Conservation (phyloP, 1,284 basidiomycete species). For the Neonothopanus nambi region DNA sequence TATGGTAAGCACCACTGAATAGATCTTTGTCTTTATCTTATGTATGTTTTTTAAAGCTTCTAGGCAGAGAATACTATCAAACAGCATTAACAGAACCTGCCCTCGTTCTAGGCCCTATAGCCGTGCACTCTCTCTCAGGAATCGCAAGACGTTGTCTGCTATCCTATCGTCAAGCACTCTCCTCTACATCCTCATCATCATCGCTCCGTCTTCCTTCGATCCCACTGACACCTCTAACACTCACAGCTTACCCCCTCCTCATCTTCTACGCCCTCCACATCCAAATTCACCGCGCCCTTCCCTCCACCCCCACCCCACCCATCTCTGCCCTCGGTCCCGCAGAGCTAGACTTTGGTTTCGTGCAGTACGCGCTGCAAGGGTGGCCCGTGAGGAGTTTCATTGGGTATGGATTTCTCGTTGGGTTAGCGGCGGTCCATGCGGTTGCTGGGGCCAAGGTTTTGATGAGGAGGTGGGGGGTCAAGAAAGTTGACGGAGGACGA, state of each 20-base stretch:
- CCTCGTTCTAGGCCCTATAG: slow-evolving; percentile 61
- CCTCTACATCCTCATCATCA: slow-evolving; percentile 31
- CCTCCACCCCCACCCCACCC: slow-evolving; percentile 42
- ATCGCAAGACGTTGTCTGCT: slow-evolving; percentile 50
- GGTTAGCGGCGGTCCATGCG: slow-evolving; percentile 52
- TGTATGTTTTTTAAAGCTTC: no score
- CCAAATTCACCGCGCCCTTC: slow-evolving; percentile 57
- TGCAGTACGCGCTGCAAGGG: slow-evolving; percentile 59
- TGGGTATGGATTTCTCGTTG: slow-evolving; percentile 59
- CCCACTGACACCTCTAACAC: slow-evolving; percentile 45
- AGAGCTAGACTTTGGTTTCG: slow-evolving; percentile 75
- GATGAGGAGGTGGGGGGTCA: not conserved
- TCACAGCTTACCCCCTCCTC: slow-evolving; percentile 56
- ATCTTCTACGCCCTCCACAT: slow-evolving; percentile 65
- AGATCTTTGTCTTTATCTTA: not conserved
- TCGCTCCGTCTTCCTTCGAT: not conserved
- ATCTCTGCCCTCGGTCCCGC: slow-evolving; percentile 63
- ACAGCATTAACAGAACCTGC: slow-evolving; percentile 62
- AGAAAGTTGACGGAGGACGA: not conserved
- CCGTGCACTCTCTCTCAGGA: slow-evolving; percentile 55
- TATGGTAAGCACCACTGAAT: slow-evolving; percentile 65
- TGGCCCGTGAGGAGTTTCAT: slow-evolving; percentile 64
- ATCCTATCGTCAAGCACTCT: slow-evolving; percentile 22
- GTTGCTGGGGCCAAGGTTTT: slow-evolving; percentile 47
- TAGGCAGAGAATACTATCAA: slow-evolving; percentile 81